A percentile compares a stretch with the other conserved stretches of the same genome.
phyloP scores from a whole-genome alignment of 2,329 filamentous ascomycete species.

The Claviceps purpurea region DNA sequence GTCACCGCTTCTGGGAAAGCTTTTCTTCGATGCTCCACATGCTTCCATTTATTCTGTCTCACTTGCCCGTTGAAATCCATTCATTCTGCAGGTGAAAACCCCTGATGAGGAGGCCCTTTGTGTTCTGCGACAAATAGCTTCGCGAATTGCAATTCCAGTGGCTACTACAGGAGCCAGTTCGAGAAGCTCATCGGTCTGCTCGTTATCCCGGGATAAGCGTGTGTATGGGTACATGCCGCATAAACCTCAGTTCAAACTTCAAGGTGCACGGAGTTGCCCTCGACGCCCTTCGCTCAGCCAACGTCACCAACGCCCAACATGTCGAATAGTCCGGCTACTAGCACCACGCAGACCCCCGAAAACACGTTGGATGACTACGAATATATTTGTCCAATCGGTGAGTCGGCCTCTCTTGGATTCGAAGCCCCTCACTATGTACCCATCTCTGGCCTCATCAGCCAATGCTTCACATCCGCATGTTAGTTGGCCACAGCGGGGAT shows the following conservation, averaged over 20 bases:
- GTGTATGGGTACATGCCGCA: too few species aligned
- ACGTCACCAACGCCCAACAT: conserved; percentile 14
- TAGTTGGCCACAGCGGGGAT: conserved; percentile 17
- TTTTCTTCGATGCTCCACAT: background rate
- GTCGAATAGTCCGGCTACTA: conserved; percentile 23
- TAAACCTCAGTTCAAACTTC: too few species aligned
- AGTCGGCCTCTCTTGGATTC: conserved; percentile 16
- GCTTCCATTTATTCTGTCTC: background rate
- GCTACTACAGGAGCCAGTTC: too few species aligned
- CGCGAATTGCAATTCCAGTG: too few species aligned
- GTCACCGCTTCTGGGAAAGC: background rate
- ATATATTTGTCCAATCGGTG: conserved; percentile 43
- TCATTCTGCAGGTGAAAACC: too few species aligned
- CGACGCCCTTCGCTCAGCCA: too few species aligned
- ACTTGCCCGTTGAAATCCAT: too few species aligned
- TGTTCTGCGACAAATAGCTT: too few species aligned
- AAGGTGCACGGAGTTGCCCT: too few species aligned
- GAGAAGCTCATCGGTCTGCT: too few species aligned
- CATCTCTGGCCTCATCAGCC: conserved; percentile 13
- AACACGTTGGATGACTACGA: conserved; percentile 27
- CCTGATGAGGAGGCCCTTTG: too few species aligned
- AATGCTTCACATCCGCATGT: conserved; percentile 28
- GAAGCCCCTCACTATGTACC: conserved; percentile 7
- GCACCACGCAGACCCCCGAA: conserved; percentile 28
- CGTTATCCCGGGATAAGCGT: too few species aligned